Conservation (phyloP, 2,329 filamentous ascomycete genomes). For the Aaosphaeria pasadenensis region DNA sequence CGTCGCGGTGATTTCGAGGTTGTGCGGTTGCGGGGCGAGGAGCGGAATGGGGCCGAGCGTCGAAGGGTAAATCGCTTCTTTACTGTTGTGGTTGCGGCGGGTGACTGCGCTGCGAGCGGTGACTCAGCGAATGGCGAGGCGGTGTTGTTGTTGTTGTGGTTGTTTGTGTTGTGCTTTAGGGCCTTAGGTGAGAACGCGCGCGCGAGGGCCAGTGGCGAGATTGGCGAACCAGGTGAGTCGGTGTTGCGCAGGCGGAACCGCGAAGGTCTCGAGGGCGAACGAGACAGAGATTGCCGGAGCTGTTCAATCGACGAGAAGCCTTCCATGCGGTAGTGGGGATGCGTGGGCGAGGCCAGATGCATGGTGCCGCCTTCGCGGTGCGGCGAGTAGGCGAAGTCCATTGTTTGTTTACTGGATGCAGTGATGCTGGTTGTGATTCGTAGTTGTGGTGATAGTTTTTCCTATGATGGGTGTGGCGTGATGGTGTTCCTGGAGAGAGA, state of each 20-base stretch:
- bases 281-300: slow-evolving; percentile 80
- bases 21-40: slow-evolving; percentile 65
- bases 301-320: slow-evolving; percentile 78
- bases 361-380: slow-evolving; percentile 64
- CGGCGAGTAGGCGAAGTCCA: slow-evolving; percentile 52
- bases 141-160: background rate
- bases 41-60: slow-evolving; percentile 51
- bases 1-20: slow-evolving; percentile 75
- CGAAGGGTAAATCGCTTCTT: slow-evolving; percentile 54
- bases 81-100: slow-evolving; percentile 58
- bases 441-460: too few relatives aligned
- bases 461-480: slow-evolving; percentile 4
- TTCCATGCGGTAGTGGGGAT: slow-evolving; percentile 66
- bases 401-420: slow-evolving; percentile 14
- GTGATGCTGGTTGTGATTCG: too few relatives aligned
- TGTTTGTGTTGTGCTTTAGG: slow-evolving; percentile 36
- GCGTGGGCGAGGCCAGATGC: slow-evolving; percentile 80
- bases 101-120: slow-evolving; percentile 40
- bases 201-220: slow-evolving; percentile 43
- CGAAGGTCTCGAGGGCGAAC: slow-evolving; percentile 82
- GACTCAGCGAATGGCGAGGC: slow-evolving; percentile 55
- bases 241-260: slow-evolving; percentile 63
- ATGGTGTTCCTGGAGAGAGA: background rate
- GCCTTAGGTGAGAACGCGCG: slow-evolving; percentile 45
- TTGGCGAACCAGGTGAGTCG: slow-evolving; percentile 38